phyloP scores from a whole-genome alignment of 345 rosid species.

The Corymbia maculata region DNA sequence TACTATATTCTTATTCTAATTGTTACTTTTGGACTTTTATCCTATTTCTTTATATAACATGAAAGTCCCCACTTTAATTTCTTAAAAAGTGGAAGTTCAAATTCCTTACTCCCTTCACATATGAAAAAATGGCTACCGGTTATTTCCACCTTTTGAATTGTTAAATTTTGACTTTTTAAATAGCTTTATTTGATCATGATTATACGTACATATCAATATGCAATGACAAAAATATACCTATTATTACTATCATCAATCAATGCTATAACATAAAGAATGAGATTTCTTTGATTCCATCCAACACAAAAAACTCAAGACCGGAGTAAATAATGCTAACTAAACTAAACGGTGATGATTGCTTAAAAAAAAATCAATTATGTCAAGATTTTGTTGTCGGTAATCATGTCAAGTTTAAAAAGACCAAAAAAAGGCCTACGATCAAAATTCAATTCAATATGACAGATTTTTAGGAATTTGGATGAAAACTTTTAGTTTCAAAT shows the following conservation, averaged over 20 bases:
- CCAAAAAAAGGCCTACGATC: no score
- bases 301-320: neutral
- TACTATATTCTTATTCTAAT: no score
- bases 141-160: accelerated
- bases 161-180: neutral
- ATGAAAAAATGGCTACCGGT: no score
- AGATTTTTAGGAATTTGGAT: no score
- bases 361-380: neutral
- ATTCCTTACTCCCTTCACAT: no score
- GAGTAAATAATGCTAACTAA: neutral
- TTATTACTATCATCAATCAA: neutral
- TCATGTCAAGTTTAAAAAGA: no score
- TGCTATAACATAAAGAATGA: neutral
- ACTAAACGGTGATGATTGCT: neutral
- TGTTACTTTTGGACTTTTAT: no score
- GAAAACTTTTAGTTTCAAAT: no score
- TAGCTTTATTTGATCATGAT: neutral
- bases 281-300: neutral
- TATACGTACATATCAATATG: neutral
- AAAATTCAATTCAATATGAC: no score
- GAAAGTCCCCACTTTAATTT: no score
- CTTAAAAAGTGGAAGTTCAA: no score
- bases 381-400: neutral
- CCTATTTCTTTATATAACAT: no score
- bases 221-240: neutral